Base-by-base conservation (phyloP, 148 eudicot genomes). In the Nepenthes mirabilis region DNA sequence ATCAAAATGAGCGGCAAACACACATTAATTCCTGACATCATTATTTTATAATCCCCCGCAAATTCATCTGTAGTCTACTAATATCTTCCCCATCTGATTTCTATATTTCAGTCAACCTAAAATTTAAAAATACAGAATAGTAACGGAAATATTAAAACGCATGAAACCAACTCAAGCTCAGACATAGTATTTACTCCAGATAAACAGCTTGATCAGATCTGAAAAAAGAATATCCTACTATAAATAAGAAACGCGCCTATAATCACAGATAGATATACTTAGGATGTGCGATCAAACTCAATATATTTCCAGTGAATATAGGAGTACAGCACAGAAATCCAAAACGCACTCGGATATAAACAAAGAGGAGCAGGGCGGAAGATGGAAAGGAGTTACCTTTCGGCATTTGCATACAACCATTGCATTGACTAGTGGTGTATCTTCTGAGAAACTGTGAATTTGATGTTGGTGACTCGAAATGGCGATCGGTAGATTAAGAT, bases 381-480 rank as follows among this genome's bases (percentile, higher is more conserved):
- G 14, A 37, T n/a, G 57, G 34, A 40, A 11, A 14, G 35, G 14
- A 13, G 34, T 40, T 76, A 93, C 99, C 85, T 93, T 93, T 56
- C 95, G 95, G 75, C 99, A 93, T 81, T 93, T 93, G 66, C 99
- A 93, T 79, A 93, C 99, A 75, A 93, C 99, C 99, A 93, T 93
- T 62, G 83, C 73, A 79, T 72, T 34, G 59, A 63, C 59, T 50
- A 60, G 55, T 12, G 36, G 80, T 45, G 59, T 53, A 13, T 14
- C 49, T 43, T 33, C 35, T 47, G 55, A 40, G 37, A 37, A 66
- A 40, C 4, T 32, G 13, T 13, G 45, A 68, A 69, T 61, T 68
- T 11, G 58, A 68, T 62, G 62, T 59, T 55, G 32, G 12, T n/a
- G 47, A 47, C 37, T 37, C 57, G 68, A 58, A 49, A 55, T 47